Evolutionary conservation across 2,329 filamentous ascomycete genomes (phyloP).

Genomic region (Emergomyces africanus): DNA sequence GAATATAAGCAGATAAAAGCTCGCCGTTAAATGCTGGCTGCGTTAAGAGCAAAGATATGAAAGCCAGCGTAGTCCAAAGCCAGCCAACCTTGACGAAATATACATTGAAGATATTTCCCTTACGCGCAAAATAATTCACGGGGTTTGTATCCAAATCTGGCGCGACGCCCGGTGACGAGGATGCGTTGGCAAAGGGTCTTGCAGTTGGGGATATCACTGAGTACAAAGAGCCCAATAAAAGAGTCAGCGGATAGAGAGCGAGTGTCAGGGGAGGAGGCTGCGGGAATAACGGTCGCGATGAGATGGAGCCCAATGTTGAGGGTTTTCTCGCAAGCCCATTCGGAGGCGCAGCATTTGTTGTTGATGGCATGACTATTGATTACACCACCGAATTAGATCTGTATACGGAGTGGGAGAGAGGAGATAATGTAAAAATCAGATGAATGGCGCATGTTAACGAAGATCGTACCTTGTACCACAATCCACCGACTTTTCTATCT

Average conservation of each 20-base stretch:
- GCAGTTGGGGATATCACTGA: slow-evolving; percentile 62
- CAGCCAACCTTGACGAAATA: slow-evolving; percentile 93
- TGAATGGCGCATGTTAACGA: neutral
- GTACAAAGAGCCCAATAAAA: slow-evolving; percentile 73
- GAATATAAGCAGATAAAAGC: slow-evolving; percentile 21
- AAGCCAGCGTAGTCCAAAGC: slow-evolving; percentile 74
- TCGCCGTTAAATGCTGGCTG: slow-evolving; percentile 46
- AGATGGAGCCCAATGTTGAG: neutral
- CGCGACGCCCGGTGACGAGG: slow-evolving; percentile 14
- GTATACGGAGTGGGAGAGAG: neutral
- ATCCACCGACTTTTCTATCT: neutral
- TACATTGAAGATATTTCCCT: slow-evolving; percentile 82
- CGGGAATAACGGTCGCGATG: slow-evolving; percentile 3
- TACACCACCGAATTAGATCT: neutral
- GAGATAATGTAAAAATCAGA: neutral
- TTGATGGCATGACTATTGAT: neutral
- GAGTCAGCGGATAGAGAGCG: slow-evolving; percentile 59
- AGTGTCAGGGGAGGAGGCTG: slow-evolving; percentile 51
- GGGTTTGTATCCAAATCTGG: neutral
- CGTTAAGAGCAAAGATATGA: slow-evolving; percentile 54
- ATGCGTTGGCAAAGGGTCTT: slow-evolving; percentile 48
- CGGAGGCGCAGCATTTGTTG: neutral
- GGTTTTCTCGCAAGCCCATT: neutral
- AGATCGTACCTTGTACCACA: neutral
- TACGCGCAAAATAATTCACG: slow-evolving; percentile 74